Conservation (phyloP, 352 stramenopile species). For the Globisporangium okanoganense region DNA sequence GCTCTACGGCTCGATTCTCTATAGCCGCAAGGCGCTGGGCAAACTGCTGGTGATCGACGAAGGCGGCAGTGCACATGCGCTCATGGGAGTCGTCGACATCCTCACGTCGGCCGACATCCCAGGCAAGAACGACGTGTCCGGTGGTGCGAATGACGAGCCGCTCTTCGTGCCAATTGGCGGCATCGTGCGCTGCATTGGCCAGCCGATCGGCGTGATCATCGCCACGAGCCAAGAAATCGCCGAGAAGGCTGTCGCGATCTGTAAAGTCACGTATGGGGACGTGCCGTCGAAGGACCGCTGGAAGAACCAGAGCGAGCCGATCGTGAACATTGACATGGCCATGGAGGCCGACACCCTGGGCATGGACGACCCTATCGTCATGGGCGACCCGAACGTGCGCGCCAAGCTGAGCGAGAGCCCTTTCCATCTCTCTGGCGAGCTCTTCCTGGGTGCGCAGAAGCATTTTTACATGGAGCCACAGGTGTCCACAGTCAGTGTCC, state of each 20-base stretch:
- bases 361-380: slow-evolving; percentile 67
- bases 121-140: slow-evolving; percentile 85
- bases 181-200: slow-evolving; percentile 33
- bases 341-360: slow-evolving; percentile 35
- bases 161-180: slow-evolving; percentile 44
- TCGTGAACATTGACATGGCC: slow-evolving; percentile 37
- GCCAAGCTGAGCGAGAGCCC: slow-evolving; percentile 85
- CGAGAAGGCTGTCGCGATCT: slow-evolving; percentile 84
- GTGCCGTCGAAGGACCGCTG: slow-evolving; percentile 25
- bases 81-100: slow-evolving; percentile 83
- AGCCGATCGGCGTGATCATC: slow-evolving; percentile 37
- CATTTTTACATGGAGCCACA: slow-evolving; percentile 97
- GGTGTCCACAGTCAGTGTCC: slow-evolving; percentile 64
- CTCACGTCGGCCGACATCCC: slow-evolving; percentile 75
- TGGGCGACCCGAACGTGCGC: slow-evolving; percentile 71
- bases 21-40: slow-evolving; percentile 70
- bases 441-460: slow-evolving; percentile 91
- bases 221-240: slow-evolving; percentile 38
- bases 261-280: slow-evolving; percentile 43
- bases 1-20: slow-evolving; percentile 88
- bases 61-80: slow-evolving; percentile 91
- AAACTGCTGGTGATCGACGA: slow-evolving; percentile 93
- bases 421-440: slow-evolving; percentile 88
- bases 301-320: slow-evolving; percentile 24
- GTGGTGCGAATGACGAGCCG: slow-evolving; percentile 40